These are phyloP conservation scores for Amphicarpaea edgeworthii DNA, from an alignment of 306 rosid genomes.

Conservation along the genomic window DNA sequence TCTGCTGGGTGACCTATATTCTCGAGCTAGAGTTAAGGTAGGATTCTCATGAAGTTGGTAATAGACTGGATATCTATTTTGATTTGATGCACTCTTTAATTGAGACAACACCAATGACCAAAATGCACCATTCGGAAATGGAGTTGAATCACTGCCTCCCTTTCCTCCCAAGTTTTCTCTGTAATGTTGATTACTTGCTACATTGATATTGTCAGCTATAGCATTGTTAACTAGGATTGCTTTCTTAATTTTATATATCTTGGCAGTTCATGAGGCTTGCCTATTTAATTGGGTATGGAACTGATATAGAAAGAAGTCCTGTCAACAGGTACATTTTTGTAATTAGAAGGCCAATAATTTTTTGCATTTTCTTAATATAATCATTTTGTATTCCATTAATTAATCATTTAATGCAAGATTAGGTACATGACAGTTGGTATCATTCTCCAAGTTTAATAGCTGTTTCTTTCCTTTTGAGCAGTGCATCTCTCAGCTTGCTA, in stretches of 20 bases:
- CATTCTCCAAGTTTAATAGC: slow-evolving; percentile 17
- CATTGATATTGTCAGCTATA: slow-evolving; percentile 32
- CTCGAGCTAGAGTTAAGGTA: slow-evolving; percentile 95
- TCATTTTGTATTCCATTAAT: slow-evolving; percentile 33
- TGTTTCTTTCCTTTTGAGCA: slow-evolving; percentile 53
- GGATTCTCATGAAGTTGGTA: slow-evolving; percentile 34
- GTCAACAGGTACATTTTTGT: slow-evolving; percentile 78
- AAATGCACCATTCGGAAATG: slow-evolving; percentile 32
- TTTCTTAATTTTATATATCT: slow-evolving; percentile 51
- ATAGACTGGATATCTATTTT: slow-evolving; percentile 36
- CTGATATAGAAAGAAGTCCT: slow-evolving; percentile 92
- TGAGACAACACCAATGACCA: slow-evolving; percentile 38
- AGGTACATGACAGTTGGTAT: slow-evolving; percentile 31
- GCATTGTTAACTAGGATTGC: slow-evolving; percentile 32
- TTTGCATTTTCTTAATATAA: slow-evolving; percentile 35
- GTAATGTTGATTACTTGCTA: slow-evolving; percentile 18
- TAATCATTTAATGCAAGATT: slow-evolving; percentile 30
- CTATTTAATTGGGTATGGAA: slow-evolving; percentile 91
- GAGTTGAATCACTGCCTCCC: slow-evolving; percentile 38
- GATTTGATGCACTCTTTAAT: slow-evolving; percentile 34
- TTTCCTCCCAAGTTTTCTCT: slow-evolving; percentile 26
- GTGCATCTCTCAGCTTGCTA: slow-evolving; percentile 96
- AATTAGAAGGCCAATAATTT: slow-evolving; percentile 27
- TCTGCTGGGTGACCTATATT: slow-evolving; percentile 90
- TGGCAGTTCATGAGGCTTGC: slow-evolving; percentile 99